A percentile compares a stretch with the other conserved stretches of the same genome.
phyloP scores from a whole-genome alignment of 1,284 basidiomycete genomes.

The Ganoderma sinense region DNA sequence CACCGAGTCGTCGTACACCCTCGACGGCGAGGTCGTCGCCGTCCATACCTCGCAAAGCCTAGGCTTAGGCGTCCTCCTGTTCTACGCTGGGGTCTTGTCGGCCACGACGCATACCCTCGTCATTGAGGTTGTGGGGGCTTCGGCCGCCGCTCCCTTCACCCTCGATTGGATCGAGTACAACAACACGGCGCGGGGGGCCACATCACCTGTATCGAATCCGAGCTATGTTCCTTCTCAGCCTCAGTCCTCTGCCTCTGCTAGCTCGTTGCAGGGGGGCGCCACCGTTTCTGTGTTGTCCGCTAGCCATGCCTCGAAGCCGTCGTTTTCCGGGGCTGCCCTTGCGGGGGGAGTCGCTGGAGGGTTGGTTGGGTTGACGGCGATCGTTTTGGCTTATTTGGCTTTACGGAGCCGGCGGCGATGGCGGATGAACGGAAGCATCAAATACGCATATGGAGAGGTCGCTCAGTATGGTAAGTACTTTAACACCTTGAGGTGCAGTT shows the following conservation, averaged over 20 bases:
- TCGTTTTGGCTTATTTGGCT: background rate
- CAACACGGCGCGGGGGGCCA: background rate
- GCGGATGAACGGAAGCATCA: background rate
- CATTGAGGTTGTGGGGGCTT: background rate
- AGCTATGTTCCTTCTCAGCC: background rate
- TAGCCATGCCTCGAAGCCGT: background rate
- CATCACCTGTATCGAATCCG: background rate
- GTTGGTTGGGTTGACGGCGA: background rate
- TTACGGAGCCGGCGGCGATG: background rate
- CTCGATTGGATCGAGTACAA: conserved; percentile 12
- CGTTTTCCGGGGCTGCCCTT: background rate
- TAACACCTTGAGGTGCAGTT: background rate
- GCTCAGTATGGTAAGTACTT: background rate
- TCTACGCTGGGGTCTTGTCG: background rate
- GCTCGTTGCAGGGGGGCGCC: background rate
- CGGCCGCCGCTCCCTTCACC: background rate
- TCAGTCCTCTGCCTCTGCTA: background rate
- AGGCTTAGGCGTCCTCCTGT: background rate
- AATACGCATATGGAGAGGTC: background rate
- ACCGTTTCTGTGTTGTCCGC: background rate
- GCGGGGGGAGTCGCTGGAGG: background rate
- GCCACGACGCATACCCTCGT: background rate
- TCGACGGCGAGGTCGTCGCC: background rate
- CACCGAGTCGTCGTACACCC: background rate
- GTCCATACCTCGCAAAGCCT: background rate